Evolutionary conservation across 2,329 filamentous ascomycete genomes (phyloP).

Genomic region (Calcarisporium arbuscula): DNA sequence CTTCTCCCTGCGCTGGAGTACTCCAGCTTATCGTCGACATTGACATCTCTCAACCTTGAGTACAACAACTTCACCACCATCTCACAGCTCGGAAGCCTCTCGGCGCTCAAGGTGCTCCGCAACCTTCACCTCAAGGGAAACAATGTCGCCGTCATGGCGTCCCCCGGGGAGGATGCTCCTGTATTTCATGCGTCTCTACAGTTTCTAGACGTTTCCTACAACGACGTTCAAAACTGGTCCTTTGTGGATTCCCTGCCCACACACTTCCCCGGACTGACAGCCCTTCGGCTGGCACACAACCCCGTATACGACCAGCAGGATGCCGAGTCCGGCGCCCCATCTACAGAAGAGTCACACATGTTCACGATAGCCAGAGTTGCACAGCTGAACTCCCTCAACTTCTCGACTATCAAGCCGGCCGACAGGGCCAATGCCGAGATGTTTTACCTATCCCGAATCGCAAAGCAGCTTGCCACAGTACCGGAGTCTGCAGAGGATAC

Average conservation of each 20-base stretch:
- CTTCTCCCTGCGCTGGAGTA: conserved; percentile 38
- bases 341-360: conserved; percentile 81
- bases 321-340: conserved; percentile 37
- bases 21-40: conserved; percentile 36
- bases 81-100: conserved; percentile 49
- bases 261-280: conserved; percentile 66
- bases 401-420: conserved; percentile 60
- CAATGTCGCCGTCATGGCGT: conserved; percentile 45
- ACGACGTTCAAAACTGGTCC: conserved; percentile 60
- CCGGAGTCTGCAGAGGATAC: conserved; percentile 44
- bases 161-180: conserved; percentile 23
- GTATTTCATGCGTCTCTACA: conserved; percentile 49
- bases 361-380: conserved; percentile 72
- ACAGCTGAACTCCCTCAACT: conserved; percentile 64
- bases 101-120: conserved; percentile 43
- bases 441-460: conserved; percentile 85
- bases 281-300: conserved; percentile 78
- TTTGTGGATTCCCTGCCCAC: conserved; percentile 64
- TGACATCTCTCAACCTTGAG: conserved; percentile 63
- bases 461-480: conserved; percentile 61
- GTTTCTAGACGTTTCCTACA: conserved; percentile 70
- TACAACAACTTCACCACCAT: conserved; percentile 62
- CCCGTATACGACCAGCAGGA: conserved; percentile 63
- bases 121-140: conserved; percentile 72
- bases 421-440: conserved; percentile 86